Evolutionary conservation across 108 stramenopile genomes (phyloP), one percentile per base, ranked within the genome.

Genomic region (Nannochloropsis granulata): DNA sequence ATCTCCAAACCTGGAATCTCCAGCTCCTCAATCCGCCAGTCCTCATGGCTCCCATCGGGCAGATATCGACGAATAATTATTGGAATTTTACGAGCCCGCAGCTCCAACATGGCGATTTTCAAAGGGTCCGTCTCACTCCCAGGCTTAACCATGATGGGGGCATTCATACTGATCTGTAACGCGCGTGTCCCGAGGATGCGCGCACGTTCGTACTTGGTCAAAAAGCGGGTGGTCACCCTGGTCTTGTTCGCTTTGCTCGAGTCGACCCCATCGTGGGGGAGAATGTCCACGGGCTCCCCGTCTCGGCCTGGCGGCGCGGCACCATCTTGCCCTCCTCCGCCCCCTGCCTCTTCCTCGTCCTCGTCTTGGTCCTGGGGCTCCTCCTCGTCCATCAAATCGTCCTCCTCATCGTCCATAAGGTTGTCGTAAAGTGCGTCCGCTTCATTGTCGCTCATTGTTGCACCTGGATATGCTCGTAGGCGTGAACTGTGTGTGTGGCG

Each of bases 121-220:
- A 99, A 88, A 3, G 99, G 97, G 90, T 99, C 99, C 25, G 99
- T 99, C 90, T 98, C 97, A 79, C 94, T 95, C 82, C 97, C 97
- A 79, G 98, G 87, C 88, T 98, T 96, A 45, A 99, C 99, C 95
- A 98, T 96, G 56, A 98, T 96, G 13, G 99, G 99, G 13, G 99
- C 97, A 87, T 99, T 98, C 91, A 92, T 92, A 79, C 90, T 91
- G 84, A 99, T 97, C 92, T 99, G 99, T 82, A 99, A 86, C 23
- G 99, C 99, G 43, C 99, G 90, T 34, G 99, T 99, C 16, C 99
- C 99, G 79, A 99, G 86, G n/a, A 99, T 96, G 23, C 99, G 92
- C 12, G 99, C 97, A 81, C 94, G 85, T 92, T 98, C 99, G 86
- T 99, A 99, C 90, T 99, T 99, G 71, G 99, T 99, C 88, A 99